Evolutionary conservation across 2,329 filamentous ascomycete species (phyloP).

Genomic region (Colletotrichum sp.): DNA sequence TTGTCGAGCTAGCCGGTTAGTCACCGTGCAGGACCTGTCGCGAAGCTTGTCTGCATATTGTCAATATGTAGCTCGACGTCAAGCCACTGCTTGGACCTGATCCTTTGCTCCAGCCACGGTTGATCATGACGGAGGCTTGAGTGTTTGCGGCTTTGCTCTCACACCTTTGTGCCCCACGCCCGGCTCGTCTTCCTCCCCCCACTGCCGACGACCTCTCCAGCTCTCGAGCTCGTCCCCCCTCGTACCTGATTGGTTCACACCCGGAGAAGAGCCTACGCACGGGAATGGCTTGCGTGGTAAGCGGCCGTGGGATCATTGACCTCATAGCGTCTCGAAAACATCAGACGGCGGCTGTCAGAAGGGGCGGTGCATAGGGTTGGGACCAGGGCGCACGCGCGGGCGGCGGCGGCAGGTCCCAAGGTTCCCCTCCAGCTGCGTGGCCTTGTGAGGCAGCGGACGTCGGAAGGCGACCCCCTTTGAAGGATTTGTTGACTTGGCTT

Average conservation of each 20-base stretch:
- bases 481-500: background rate
- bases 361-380: background rate
- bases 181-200: background rate
- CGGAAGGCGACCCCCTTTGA: background rate
- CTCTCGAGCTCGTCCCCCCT: background rate
- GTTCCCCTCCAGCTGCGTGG: background rate
- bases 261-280: background rate
- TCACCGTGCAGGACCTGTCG: background rate
- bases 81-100: background rate
- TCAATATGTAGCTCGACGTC: constrained; percentile 13
- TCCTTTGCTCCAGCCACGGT: background rate
- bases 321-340: constrained; percentile 9
- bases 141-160: background rate
- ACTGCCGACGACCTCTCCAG: background rate
- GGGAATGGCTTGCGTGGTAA: constrained; percentile 1
- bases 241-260: background rate
- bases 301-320: background rate
- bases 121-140: background rate
- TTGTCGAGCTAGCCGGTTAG: background rate
- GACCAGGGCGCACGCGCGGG: background rate
- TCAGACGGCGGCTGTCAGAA: constrained; percentile 21
- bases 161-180: no score
- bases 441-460: background rate
- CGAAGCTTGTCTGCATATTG: background rate
- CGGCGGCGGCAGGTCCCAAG: background rate